Conservation (phyloP, 108 stramenopile genomes). For the Cylindrotheca fusiformis region DNA sequence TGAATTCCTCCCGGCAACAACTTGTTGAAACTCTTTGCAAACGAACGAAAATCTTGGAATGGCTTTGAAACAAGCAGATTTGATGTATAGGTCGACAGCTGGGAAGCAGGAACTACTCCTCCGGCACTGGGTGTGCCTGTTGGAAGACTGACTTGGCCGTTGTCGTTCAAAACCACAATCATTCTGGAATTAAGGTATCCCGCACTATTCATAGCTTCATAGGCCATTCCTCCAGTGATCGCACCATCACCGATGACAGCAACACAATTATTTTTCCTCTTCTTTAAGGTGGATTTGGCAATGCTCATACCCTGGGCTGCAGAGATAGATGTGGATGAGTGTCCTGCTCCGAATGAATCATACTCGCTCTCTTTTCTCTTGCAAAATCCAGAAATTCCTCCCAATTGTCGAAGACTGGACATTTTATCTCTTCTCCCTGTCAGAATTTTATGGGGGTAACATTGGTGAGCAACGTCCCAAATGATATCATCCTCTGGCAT, state of each 20-base stretch:
- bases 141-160: constrained; percentile 97
- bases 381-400: constrained; percentile 93
- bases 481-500: constrained; percentile 97
- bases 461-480: constrained; percentile 98
- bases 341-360: constrained; percentile 97
- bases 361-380: constrained; percentile 93
- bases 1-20: constrained; percentile 91
- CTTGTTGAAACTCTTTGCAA: constrained; percentile 92
- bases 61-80: constrained; percentile 91
- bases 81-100: constrained; percentile 90
- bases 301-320: constrained; percentile 96
- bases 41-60: constrained; percentile 93
- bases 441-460: constrained; percentile 97
- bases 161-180: constrained; percentile 97
- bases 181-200: constrained; percentile 91
- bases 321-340: constrained; percentile 90
- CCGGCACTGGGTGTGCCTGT: constrained; percentile 96
- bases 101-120: constrained; percentile 86
- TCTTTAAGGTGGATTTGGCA: constrained; percentile 82
- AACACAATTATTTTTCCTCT: constrained; percentile 92
- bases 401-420: constrained; percentile 81
- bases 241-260: constrained; percentile 98
- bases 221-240: constrained; percentile 98
- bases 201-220: constrained; percentile 98
- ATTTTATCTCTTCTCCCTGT: constrained; percentile 89